A percentile compares a stretch with the other conserved stretches of the same genome.
phyloP scores from a whole-genome alignment of 257 asterid genomes.

The Nicotiana undulata region DNA sequence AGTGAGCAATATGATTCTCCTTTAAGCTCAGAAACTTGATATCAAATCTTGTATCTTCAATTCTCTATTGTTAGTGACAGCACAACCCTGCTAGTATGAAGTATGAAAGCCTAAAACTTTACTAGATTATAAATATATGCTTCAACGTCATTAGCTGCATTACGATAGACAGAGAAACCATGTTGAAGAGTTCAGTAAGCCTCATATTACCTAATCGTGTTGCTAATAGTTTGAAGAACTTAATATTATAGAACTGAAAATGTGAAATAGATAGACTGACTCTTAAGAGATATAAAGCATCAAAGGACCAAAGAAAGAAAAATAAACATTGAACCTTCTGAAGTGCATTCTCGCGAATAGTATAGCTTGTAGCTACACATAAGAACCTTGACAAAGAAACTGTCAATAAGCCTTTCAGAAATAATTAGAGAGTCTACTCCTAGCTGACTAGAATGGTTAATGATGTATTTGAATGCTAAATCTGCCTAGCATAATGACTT shows the following conservation, averaged over 20 bases:
- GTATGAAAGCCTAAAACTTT: neutral
- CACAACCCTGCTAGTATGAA: neutral
- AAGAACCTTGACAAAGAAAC: neutral
- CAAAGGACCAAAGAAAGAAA: too few species aligned
- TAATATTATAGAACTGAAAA: too few species aligned
- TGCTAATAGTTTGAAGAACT: too few species aligned
- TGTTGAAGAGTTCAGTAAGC: neutral
- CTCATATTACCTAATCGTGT: too few species aligned
- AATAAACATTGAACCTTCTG: too few species aligned
- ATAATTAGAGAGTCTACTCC: neutral
- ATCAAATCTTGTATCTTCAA: neutral
- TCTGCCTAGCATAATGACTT: neutral
- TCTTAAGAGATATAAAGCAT: too few species aligned
- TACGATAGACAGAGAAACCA: neutral
- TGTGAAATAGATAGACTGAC: too few species aligned
- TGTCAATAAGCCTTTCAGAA: neutral
- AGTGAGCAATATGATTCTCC: neutral
- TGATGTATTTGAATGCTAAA: neutral
- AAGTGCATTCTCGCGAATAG: too few species aligned
- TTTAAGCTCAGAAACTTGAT: neutral
- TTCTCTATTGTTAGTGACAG: neutral
- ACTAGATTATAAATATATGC: neutral
- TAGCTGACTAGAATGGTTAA: neutral
- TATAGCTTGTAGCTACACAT: too few species aligned
- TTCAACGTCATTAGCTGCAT: neutral